Evolutionary conservation across 441 rosid genomes (phyloP).

Genomic region (Cnidoscolus chayamansa): DNA sequence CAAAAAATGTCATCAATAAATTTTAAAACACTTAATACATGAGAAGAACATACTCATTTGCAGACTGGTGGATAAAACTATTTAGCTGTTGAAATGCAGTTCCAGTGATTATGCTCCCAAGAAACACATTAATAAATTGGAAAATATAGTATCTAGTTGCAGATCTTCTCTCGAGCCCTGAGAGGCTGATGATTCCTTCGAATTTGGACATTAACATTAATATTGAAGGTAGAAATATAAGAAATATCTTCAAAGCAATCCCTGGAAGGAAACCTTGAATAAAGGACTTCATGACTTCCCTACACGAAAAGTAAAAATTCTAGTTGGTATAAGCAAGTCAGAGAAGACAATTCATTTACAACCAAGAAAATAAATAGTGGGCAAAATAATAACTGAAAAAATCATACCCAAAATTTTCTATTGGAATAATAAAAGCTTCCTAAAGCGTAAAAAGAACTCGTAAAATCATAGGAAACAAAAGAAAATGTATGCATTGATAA

Average conservation of each 20-base stretch:
- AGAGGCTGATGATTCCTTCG: constrained; percentile 76
- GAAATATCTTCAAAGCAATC: constrained; percentile 85
- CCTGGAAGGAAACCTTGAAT: constrained; percentile 97
- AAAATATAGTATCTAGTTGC: constrained; percentile 87
- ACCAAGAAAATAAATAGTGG: constrained; percentile 7
- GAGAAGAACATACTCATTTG: constrained; percentile 62
- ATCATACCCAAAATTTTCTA: no score
- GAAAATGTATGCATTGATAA: neutral
- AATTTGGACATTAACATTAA: constrained; percentile 96
- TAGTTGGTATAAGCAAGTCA: neutral
- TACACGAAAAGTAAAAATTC: constrained; percentile 30
- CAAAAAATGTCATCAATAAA: neutral
- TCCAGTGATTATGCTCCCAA: constrained; percentile 85
- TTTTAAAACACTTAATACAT: neutral
- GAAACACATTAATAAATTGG: constrained; percentile 84
- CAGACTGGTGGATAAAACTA: constrained; percentile 72
- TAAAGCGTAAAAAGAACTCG: neutral
- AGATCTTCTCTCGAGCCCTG: constrained; percentile 79
- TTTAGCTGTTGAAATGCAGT: constrained; percentile 87
- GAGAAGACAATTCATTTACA: neutral
- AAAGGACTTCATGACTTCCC: constrained; percentile 63
- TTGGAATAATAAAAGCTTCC: no score
- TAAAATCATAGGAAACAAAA: constrained; percentile 3
- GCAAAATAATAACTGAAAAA: neutral
- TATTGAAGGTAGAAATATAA: constrained; percentile 82